Percentiles rank a stretch among this genome's conserved stretches.
These are phyloP conservation scores for Calonectria multiphialidica DNA, from an alignment of 2,329 filamentous ascomycete genomes.

Conservation along the genomic window DNA sequence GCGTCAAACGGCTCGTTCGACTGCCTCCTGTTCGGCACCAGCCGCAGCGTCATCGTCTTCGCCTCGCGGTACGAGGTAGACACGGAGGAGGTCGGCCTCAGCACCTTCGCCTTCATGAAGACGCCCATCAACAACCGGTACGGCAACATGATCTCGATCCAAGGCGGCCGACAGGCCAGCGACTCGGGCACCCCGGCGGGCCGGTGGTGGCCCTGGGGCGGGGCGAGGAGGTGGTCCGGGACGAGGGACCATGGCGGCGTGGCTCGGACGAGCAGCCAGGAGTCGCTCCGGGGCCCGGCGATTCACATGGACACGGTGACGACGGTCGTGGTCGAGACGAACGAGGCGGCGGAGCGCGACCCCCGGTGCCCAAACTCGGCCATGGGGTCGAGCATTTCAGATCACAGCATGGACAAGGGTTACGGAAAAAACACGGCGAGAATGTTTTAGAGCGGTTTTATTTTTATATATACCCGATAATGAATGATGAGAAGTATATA, in stretches of 20 bases:
- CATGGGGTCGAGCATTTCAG: constrained; percentile 40
- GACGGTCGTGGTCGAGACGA: constrained; percentile 55
- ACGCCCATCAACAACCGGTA: constrained; percentile 52
- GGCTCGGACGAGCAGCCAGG: constrained; percentile 44
- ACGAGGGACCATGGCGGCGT: constrained; percentile 26
- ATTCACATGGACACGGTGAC: constrained; percentile 60
- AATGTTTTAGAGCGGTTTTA: constrained; percentile 16
- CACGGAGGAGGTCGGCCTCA: constrained; percentile 60
- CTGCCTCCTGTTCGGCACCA: constrained; percentile 65
- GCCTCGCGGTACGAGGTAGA: constrained; percentile 50
- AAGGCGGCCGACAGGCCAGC: constrained; percentile 40
- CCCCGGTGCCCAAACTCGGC: constrained; percentile 39
- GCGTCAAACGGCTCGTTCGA: constrained; percentile 68
- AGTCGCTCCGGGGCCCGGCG: constrained; percentile 50
- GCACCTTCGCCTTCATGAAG: constrained; percentile 65
- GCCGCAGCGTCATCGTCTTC: constrained; percentile 66
- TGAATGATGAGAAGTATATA: constrained; percentile 13
- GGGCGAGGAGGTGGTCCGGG: constrained; percentile 14
- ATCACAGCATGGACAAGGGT: constrained; percentile 45
- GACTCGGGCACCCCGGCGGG: constrained; percentile 30
- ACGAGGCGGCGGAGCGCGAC: constrained; percentile 42
- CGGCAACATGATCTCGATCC: constrained; percentile 57
- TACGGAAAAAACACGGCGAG: constrained; percentile 23
- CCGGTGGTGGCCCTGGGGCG: constrained; percentile 46
- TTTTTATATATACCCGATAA: neutral